Percentiles rank a stretch among this genome's conserved stretches.
phyloP scores from a whole-genome alignment of 257 asterid genomes.

The Schizonepeta tenuifolia region DNA sequence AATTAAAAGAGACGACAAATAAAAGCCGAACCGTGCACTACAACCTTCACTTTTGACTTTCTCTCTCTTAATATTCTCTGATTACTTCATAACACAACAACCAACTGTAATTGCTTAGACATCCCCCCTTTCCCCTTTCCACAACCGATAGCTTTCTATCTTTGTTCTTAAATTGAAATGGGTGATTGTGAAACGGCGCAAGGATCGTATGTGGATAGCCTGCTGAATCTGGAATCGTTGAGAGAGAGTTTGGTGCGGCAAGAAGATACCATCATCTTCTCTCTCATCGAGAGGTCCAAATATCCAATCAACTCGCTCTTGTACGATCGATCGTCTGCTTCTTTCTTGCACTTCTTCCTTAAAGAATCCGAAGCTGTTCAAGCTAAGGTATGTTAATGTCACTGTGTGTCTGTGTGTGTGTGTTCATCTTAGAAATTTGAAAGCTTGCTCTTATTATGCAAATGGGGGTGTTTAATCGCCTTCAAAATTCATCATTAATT shows the following conservation, averaged over 20 bases:
- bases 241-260: constrained; percentile 69
- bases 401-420: no score
- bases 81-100: not conserved
- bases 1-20: not conserved
- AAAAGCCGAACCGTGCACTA: constrained; percentile 22
- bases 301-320: constrained; percentile 48
- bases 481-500: not conserved
- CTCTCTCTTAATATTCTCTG: not conserved
- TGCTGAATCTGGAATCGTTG: constrained; percentile 65
- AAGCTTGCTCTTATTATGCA: not conserved
- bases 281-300: constrained; percentile 77
- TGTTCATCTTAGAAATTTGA: not conserved
- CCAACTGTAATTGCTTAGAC: no score
- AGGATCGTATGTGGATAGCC: constrained; percentile 19
- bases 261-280: constrained; percentile 80
- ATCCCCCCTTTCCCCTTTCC: not conserved
- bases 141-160: not conserved
- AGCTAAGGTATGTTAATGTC: constrained; percentile 56
- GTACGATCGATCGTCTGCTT: constrained; percentile 39
- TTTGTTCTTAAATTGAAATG: not conserved
- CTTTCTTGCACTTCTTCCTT: constrained; percentile 53
- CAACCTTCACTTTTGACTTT: constrained; percentile 2
- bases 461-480: not conserved
- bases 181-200: constrained; percentile 27
- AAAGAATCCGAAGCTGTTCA: constrained; percentile 81